Base-by-base conservation (phyloP, 2,329 filamentous ascomycete species). In the Scytalidium lignicola region DNA sequence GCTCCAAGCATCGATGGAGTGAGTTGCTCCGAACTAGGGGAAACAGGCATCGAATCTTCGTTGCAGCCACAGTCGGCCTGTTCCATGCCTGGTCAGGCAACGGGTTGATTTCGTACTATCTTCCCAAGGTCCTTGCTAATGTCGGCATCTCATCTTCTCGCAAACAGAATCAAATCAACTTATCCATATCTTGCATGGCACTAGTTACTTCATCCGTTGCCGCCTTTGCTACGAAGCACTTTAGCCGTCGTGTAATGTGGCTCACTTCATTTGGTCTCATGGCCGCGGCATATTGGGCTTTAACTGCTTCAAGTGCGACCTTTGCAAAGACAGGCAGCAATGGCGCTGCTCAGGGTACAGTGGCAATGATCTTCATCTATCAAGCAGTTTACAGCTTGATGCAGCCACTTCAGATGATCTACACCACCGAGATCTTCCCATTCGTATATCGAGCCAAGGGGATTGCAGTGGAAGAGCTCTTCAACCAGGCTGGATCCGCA, bases 1-100 rank as follows among this genome's bases (percentile, higher is more conserved):
- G 18, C 49, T 63, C 70, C 54, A 63, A 65, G 58, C 66, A 67
- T 45, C 60, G 64, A 39, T 74, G 72, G 65, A 51, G 60, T 12
- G 68, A 72, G 51, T 63, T 76, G 28, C 62, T 71, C 59, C 70
- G 69, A 43, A 74, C 71, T 7, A 67, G 68, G 37, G 75, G 73
- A 23, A 80, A 79, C 61, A 69, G 75, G 28, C 70, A 73, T 53
- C 67, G 76, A n/a, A 64, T 77, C 37, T 59, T 75, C 42, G 74
- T 80, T 48, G 62, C 73, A n/a, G 61, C 76, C 40, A 65, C 68
- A 18, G 66, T 74, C 10, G 75, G 75, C 53, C 61, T 78, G 44
- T 79, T 79, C 64, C 72, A 71, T 9, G 76, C 80, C 53, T 78
- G 74, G 73, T 74, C 69, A 40, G 76, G 75, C 39, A 78, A 78